A percentile compares a stretch with the other conserved stretches of the same genome.
phyloP scores from a whole-genome alignment of 1,284 basidiomycete species.

The Cystobasidium slooffiae region DNA sequence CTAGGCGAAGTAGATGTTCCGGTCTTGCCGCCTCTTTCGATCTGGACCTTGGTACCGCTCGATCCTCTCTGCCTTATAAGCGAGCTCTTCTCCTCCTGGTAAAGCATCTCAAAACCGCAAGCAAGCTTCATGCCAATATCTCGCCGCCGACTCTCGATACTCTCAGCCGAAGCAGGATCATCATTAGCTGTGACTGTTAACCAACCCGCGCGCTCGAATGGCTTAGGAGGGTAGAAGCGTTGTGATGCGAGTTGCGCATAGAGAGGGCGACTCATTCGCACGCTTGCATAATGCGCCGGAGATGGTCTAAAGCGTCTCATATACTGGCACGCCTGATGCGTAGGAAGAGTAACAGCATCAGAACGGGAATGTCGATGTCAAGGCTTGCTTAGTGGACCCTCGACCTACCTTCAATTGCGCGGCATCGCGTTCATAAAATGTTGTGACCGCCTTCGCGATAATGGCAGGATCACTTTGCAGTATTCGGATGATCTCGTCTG shows the following conservation, averaged over 20 bases:
- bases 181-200: conserved; percentile 57
- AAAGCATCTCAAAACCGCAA: conserved; percentile 93
- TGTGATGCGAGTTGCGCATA: conserved; percentile 92
- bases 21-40: background rate
- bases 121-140: conserved; percentile 91
- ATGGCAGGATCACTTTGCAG: conserved; percentile 70
- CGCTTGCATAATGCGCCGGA: conserved; percentile 60
- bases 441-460: conserved; percentile 81
- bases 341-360: background rate
- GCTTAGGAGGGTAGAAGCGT: conserved; percentile 85
- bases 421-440: conserved; percentile 90
- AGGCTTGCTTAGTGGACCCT: conserved; percentile 51
- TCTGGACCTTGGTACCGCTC: conserved; percentile 15
- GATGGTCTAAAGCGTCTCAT: conserved; percentile 84
- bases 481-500: conserved; percentile 74
- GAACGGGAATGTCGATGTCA: background rate
- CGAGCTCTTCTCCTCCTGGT: conserved; percentile 71
- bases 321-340: conserved; percentile 72
- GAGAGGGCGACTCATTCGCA: conserved; percentile 81
- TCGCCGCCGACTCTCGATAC: conserved; percentile 69
- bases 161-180: conserved; percentile 52
- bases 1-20: background rate
- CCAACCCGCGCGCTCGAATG: conserved; percentile 66
- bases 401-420: conserved; percentile 73
- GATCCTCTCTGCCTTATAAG: conserved; percentile 42